These are phyloP conservation scores for Chlamydomonas applanata DNA, from an alignment of 139 green algal species.

Conservation along the genomic window DNA sequence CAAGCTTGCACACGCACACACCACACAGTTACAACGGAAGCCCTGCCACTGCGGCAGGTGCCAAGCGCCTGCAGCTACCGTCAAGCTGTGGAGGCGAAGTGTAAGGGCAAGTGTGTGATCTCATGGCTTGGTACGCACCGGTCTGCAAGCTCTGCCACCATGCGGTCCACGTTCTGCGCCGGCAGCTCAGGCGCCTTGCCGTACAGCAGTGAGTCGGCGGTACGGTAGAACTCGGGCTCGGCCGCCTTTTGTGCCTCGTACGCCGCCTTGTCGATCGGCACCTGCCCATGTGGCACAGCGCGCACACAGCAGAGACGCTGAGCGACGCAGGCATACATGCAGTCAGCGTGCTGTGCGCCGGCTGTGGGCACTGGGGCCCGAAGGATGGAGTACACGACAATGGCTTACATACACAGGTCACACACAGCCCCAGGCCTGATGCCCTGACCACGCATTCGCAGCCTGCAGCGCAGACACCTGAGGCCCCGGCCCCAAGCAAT, in stretches of 20 bases:
- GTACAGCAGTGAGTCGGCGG: constrained; percentile 70
- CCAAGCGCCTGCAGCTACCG: too few species aligned
- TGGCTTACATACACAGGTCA: background rate
- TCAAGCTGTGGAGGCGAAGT: too few species aligned
- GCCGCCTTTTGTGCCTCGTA: constrained; percentile 79
- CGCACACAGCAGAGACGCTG: background rate
- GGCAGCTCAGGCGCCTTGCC: constrained; percentile 55
- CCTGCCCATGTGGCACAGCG: background rate
- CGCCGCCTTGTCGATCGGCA: constrained; percentile 52
- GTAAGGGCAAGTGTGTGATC: too few species aligned
- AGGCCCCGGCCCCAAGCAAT: too few species aligned
- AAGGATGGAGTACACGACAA: background rate
- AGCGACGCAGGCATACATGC: background rate
- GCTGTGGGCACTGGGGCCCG: too few species aligned
- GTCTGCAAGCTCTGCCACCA: constrained; percentile 89
- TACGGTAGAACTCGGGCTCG: constrained; percentile 81
- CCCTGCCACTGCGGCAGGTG: too few species aligned
- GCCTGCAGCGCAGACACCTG: too few species aligned
- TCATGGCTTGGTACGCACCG: too few species aligned
- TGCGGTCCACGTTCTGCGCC: constrained; percentile 79
- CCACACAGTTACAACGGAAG: too few species aligned
- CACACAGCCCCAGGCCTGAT: too few species aligned
- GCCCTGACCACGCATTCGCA: background rate
- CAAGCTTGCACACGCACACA: too few species aligned
- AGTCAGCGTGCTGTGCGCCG: too few species aligned